These are phyloP conservation scores for Pyricularia grisea DNA, from an alignment of 2,329 filamentous ascomycete genomes.

Conservation along the genomic window DNA sequence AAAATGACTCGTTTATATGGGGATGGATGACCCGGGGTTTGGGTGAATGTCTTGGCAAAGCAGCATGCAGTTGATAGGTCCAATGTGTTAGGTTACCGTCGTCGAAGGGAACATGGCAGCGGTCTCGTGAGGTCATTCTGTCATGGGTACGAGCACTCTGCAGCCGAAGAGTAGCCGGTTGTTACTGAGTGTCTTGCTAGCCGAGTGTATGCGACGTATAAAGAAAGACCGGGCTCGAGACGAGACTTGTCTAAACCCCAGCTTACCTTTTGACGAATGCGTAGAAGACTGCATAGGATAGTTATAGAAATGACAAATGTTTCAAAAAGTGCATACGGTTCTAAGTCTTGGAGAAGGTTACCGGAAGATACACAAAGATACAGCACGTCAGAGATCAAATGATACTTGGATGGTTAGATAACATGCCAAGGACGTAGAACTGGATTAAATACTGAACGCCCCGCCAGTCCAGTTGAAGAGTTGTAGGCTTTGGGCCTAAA, in stretches of 20 bases:
- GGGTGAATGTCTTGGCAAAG: background rate
- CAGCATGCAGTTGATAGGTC: background rate
- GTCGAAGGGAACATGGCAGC: background rate
- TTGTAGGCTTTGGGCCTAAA: background rate
- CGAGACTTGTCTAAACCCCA: background rate
- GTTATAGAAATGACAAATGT: background rate
- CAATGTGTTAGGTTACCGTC: background rate
- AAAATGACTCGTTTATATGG: constrained; percentile 1
- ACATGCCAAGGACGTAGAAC: background rate
- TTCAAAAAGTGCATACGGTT: background rate
- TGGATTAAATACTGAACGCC: background rate
- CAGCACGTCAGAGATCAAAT: background rate
- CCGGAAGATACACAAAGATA: background rate
- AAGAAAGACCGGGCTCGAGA: background rate
- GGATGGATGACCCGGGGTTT: background rate
- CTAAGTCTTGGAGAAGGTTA: background rate
- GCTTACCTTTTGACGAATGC: background rate
- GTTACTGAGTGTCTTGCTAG: background rate
- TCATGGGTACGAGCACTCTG: background rate
- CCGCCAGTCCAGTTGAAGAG: background rate
- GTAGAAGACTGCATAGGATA: background rate
- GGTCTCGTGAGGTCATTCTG: background rate
- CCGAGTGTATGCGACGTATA: background rate
- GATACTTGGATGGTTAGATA: background rate
- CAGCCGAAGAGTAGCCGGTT: background rate